phyloP scores from a whole-genome alignment of 2,329 filamentous ascomycete species.

The Fusarium dlaminii region DNA sequence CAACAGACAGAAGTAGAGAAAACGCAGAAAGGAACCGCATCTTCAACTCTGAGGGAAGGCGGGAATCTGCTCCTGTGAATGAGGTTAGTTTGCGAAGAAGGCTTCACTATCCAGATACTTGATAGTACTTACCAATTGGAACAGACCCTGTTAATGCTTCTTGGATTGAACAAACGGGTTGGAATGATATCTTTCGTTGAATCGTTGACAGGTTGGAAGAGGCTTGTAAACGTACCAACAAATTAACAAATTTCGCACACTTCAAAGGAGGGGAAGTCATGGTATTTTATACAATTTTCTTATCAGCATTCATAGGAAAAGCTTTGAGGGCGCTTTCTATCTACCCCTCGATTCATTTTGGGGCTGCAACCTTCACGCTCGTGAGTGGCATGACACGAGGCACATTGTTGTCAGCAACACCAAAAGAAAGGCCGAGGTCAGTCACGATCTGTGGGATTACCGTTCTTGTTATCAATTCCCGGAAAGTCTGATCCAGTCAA shows the following conservation, averaged over 20 bases:
- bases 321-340: rapidly evolving
- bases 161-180: rapidly evolving
- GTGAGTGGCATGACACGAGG: not conserved
- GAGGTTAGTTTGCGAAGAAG: not conserved
- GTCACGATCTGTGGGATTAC: not conserved
- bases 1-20: not conserved
- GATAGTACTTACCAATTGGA: not conserved
- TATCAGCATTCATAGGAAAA: not conserved
- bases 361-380: not conserved
- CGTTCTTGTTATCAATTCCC: not conserved
- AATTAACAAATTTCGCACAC: rapidly evolving
- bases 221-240: rapidly evolving
- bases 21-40: not conserved
- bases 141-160: rapidly evolving
- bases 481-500: rapidly evolving
- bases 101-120: not conserved
- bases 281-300: not conserved
- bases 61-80: not conserved
- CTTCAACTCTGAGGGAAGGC: not conserved
- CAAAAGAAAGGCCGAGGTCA: not conserved
- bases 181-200: not conserved
- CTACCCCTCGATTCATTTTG: not conserved
- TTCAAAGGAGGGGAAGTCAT: rapidly evolving
- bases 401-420: not conserved
- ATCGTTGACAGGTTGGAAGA: not conserved